Evolutionary conservation across 345 rosid genomes (phyloP).

Genomic region (Eutrema heterophyllum): DNA sequence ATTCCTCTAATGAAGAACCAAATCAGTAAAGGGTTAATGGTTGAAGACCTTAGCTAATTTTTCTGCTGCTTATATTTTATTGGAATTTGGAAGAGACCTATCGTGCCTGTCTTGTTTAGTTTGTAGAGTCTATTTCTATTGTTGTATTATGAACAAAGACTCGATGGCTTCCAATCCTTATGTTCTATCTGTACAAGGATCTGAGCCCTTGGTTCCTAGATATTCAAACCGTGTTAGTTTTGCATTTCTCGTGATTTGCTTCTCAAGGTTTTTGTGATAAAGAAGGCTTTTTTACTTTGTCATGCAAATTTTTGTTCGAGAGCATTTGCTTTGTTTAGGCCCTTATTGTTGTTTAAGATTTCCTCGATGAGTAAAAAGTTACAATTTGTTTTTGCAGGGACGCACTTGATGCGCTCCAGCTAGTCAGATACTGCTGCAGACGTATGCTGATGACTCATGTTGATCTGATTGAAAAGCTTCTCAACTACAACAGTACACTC

Average conservation of each 20-base stretch:
- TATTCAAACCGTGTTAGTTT: neutral
- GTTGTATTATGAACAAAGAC: neutral
- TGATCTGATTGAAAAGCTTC: slow-evolving; percentile 98
- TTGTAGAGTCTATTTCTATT: neutral
- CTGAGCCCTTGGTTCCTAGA: neutral
- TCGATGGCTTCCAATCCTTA: neutral
- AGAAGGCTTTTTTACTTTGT: neutral
- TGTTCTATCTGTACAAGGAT: neutral
- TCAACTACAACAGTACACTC: slow-evolving; percentile 80
- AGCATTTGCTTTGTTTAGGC: neutral
- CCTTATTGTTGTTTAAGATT: neutral
- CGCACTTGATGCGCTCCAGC: slow-evolving; percentile 87
- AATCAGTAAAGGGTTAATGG: neutral
- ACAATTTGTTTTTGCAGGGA: slow-evolving; percentile 48
- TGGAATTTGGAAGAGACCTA: neutral
- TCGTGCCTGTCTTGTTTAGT: neutral
- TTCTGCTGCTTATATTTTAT: neutral
- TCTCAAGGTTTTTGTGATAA: neutral
- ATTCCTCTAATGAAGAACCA: neutral
- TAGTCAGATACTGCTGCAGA: slow-evolving; percentile 94
- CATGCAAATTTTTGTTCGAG: neutral
- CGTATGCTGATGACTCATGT: slow-evolving; percentile 99
- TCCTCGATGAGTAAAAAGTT: neutral
- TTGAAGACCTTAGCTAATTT: neutral
- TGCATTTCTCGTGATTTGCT: neutral